Base-by-base conservation (phyloP, 1,139 yeast species). In the Taphrina confusa region DNA sequence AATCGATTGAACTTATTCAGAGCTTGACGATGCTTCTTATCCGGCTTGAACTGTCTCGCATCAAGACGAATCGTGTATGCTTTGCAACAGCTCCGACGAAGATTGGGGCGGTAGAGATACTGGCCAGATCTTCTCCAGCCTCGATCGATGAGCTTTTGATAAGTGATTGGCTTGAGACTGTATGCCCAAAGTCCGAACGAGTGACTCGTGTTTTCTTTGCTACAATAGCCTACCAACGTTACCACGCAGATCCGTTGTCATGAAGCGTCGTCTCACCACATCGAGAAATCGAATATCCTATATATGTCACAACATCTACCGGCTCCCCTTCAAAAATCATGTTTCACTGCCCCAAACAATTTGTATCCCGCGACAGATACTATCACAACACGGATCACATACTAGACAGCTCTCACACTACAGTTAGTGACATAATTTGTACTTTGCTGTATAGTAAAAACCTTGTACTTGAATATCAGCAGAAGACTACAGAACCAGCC, bases 21-120 rank as follows among this genome's bases (percentile, higher is more conserved):
- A 3, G 79, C 78, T 65, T 83, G 82, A 40, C 91, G 78, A 61
- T 84, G 85, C 55, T 86, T 91, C 69, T 87, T 88, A 28, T 77
- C 73, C 11, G 85, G 71, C 54, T 76, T 75, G 65, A 83, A 77
- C 40, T 71, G 68, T 0, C 68, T 68, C 34, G 79, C 72, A 40
- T 75, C 77, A 0, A 95, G 83, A n/a, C 49, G 61, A 40, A 90
- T 87, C 0, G 96, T 86, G 69, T 82, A 88, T 69, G 83, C 78
- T n/a, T 92, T 78, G 68, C 97, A 91, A 69, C 97, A 91, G 42
- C 82, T 81, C 34, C 89, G 72, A 33, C 85, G 70, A 64, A 82
- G 72, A 70, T 91, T 96, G 0, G 87, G 83, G 68, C 84, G 85
- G 69, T 90, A 90, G 4, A 88, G 67, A 65, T 82, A 87, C 1